These are phyloP conservation scores for Fraxinus ornus DNA, from an alignment of 305 asterid genomes.

Conservation along the genomic window DNA sequence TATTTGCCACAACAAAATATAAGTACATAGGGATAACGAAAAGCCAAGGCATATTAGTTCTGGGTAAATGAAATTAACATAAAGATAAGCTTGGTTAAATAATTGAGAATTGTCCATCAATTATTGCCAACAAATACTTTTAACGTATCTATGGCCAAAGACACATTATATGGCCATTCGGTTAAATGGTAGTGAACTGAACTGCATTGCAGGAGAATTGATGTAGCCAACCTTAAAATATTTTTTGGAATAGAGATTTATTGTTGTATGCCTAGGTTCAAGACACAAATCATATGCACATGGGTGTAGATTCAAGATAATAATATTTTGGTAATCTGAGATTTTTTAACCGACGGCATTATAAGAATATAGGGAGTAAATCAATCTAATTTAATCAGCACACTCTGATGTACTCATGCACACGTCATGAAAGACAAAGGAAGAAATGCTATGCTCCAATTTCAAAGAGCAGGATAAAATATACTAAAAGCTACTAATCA, in stretches of 20 bases:
- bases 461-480: background rate
- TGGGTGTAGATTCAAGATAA: background rate
- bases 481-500: background rate
- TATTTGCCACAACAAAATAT: background rate
- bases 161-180: too few species aligned
- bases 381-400: background rate
- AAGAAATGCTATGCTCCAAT: background rate
- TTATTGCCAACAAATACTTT: too few species aligned
- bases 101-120: background rate
- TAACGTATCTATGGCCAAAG: too few species aligned
- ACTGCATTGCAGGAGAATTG: too few species aligned
- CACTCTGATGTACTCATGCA: background rate
- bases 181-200: too few species aligned
- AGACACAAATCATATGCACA: background rate
- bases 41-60: background rate
- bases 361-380: background rate
- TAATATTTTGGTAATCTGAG: background rate
- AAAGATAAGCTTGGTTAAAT: background rate
- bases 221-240: too few species aligned
- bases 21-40: background rate
- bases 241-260: background rate
- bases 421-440: background rate
- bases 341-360: background rate
- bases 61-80: background rate
- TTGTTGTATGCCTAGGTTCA: background rate